Conservation (phyloP, 2,329 filamentous ascomycete genomes). For the Aspergillus fijiensis region DNA sequence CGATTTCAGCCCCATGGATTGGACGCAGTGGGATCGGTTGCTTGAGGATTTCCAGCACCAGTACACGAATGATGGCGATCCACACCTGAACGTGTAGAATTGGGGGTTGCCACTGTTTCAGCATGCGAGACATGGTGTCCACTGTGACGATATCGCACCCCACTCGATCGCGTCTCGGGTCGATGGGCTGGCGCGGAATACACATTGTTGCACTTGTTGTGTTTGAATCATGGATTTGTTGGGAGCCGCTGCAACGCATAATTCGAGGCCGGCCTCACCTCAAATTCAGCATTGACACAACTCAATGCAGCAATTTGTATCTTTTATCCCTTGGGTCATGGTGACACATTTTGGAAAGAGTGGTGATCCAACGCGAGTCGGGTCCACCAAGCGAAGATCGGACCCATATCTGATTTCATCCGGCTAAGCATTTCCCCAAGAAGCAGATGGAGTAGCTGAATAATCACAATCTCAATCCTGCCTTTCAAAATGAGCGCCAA, state of each 20-base stretch:
- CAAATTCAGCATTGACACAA: background rate
- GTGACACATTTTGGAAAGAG: background rate
- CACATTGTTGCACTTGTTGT: background rate
- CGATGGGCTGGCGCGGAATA: background rate
- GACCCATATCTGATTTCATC: background rate
- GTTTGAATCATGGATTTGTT: background rate
- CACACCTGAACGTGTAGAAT: background rate
- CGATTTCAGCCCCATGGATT: constrained; percentile 25
- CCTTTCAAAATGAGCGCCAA: background rate
- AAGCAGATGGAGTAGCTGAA: background rate
- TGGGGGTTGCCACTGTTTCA: background rate
- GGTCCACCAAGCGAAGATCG: background rate
- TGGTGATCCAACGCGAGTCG: background rate
- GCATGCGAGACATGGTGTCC: background rate
- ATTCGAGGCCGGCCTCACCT: background rate
- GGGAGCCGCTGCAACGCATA: background rate
- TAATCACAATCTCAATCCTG: background rate
- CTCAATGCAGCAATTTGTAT: background rate
- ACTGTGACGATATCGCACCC: background rate
- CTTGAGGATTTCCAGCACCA: constrained; percentile 27
- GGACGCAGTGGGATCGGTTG: constrained; percentile 31
- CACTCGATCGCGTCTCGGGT: background rate
- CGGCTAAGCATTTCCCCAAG: background rate
- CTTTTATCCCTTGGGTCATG: background rate
- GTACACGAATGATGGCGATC: background rate